phyloP scores from a whole-genome alignment of 192 early-diverging fungal genomes.

The Coemansia sp. region DNA sequence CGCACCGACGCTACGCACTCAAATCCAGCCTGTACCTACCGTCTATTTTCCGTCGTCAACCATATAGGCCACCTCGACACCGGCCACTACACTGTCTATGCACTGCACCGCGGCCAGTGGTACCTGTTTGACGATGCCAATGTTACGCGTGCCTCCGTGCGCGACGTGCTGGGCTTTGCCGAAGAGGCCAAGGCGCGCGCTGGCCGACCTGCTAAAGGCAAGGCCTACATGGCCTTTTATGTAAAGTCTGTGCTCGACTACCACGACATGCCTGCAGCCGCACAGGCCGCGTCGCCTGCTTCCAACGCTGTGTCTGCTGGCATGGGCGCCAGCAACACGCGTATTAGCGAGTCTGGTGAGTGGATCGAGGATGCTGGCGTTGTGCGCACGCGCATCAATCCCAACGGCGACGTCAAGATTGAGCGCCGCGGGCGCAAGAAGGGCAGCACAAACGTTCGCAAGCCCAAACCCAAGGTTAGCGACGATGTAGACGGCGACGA shows the following conservation, averaged over 20 bases:
- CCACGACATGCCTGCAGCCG: constrained; percentile 33
- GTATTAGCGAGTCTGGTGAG: constrained; percentile 22
- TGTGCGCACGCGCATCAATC: constrained; percentile 30
- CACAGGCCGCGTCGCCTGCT: neutral
- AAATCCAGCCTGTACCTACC: constrained; percentile 74
- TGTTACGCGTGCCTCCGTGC: constrained; percentile 65
- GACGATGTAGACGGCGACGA: neutral
- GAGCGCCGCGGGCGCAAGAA: constrained; percentile 53
- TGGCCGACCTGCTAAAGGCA: constrained; percentile 38
- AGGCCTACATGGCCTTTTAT: constrained; percentile 86
- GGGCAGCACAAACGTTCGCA: constrained; percentile 35
- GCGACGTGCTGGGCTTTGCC: constrained; percentile 65
- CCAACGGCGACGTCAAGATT: constrained; percentile 35
- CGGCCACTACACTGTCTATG: constrained; percentile 92
- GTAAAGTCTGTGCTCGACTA: constrained; percentile 69
- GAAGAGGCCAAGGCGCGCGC: constrained; percentile 66
- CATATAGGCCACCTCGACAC: constrained; percentile 91
- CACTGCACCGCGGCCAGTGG: constrained; percentile 79
- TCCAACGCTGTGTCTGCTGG: neutral
- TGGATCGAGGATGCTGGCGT: constrained; percentile 40
- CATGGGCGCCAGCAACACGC: constrained; percentile 29
- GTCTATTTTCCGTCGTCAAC: constrained; percentile 88
- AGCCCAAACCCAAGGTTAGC: neutral
- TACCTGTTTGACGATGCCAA: constrained; percentile 86
- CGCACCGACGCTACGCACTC: constrained; percentile 42